phyloP scores from a whole-genome alignment of 768 basidiomycete species.

The Psilocybe tampanensis region DNA sequence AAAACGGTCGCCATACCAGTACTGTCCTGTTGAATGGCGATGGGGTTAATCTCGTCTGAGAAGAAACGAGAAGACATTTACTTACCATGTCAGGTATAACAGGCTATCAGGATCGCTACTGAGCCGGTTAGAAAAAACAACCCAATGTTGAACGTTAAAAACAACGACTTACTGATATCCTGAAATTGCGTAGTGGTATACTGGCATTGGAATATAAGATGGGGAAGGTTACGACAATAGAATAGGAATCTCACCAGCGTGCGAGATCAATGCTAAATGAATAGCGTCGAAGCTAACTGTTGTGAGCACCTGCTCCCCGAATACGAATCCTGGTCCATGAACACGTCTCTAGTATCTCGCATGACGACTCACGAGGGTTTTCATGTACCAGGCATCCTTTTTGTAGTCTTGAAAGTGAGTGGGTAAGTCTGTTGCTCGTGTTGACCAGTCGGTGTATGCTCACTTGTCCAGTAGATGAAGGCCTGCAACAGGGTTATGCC shows the following conservation, averaged over 20 bases:
- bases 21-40: slow-evolving; percentile 35
- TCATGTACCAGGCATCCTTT: slow-evolving; percentile 44
- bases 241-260: slow-evolving; percentile 37
- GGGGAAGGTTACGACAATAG: not conserved
- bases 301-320: slow-evolving; percentile 34
- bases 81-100: slow-evolving; percentile 29
- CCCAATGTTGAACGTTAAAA: not conserved
- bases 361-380: slow-evolving; percentile 36
- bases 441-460: not conserved
- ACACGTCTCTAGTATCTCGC: too few relatives aligned
- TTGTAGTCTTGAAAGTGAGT: slow-evolving; percentile 30
- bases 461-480: slow-evolving; percentile 47
- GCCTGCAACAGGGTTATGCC: slow-evolving; percentile 50
- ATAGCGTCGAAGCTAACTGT: slow-evolving; percentile 46
- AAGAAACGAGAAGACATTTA: not conserved
- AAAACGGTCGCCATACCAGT: slow-evolving; percentile 30
- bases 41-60: not conserved
- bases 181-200: slow-evolving; percentile 51
- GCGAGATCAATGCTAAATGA: slow-evolving; percentile 50
- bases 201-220: slow-evolving; percentile 25
- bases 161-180: slow-evolving; percentile 35
- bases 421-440: not conserved
- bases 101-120: slow-evolving; percentile 27
- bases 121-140: not conserved
- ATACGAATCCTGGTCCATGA: too few relatives aligned